Conservation (phyloP, 345 rosid species). For the Pistacia integerrima region DNA sequence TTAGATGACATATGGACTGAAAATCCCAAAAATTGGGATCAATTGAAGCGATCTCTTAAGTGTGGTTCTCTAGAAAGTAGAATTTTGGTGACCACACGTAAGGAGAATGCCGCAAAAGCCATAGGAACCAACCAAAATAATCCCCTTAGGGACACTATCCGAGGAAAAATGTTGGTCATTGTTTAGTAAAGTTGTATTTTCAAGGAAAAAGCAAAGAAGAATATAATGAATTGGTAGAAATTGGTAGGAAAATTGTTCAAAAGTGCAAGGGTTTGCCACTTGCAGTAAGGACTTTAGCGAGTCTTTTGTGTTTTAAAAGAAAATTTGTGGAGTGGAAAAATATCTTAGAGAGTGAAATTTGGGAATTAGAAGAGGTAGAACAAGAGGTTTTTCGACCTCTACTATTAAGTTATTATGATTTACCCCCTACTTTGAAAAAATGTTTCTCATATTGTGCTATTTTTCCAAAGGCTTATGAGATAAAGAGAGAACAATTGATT, state of each 20-base stretch:
- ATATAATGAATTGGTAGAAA: neutral
- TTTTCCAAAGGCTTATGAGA: neutral
- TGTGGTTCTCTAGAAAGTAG: slow-evolving; percentile 14
- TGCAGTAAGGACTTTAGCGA: neutral
- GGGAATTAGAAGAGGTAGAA: neutral
- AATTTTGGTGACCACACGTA: slow-evolving; percentile 25
- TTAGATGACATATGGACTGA: slow-evolving; percentile 34
- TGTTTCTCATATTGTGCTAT: slow-evolving; percentile 3
- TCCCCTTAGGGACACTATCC: neutral
- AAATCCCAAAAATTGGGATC: slow-evolving; percentile 18
- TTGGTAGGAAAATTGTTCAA: neutral
- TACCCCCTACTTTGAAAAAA: neutral
- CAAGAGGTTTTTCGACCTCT: neutral
- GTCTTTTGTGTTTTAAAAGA: neutral
- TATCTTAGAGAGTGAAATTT: neutral
- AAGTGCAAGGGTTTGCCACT: neutral
- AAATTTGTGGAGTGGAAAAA: neutral
- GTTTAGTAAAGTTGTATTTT: neutral
- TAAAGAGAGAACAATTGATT: neutral
- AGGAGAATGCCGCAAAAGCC: neutral
- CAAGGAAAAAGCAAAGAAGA: neutral
- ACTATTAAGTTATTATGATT: slow-evolving; percentile 5
- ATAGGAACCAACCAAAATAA: slow-evolving; percentile 1
- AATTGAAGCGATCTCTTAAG: slow-evolving; percentile 7
- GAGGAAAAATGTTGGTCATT: neutral